Percentiles rank a stretch among this genome's conserved stretches.
These are phyloP conservation scores for Cutaneotrichosporon cavernicola DNA, from an alignment of 1,284 basidiomycete genomes.

Conservation along the genomic window DNA sequence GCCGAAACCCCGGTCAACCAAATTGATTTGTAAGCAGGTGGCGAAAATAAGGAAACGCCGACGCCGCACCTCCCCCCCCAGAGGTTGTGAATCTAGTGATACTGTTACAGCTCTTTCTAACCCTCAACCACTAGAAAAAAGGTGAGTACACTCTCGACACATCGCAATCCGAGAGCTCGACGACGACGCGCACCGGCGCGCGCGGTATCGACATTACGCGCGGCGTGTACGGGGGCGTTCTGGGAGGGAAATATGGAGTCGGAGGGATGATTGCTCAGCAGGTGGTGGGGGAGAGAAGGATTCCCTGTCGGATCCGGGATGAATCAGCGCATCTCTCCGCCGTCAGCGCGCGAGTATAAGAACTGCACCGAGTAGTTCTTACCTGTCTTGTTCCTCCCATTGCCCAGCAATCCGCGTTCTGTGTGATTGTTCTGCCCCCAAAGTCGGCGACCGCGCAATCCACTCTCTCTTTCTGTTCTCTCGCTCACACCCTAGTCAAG, in stretches of 20 bases:
- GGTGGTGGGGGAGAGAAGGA: background rate
- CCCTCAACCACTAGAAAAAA: conserved; percentile 24
- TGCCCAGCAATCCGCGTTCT: background rate
- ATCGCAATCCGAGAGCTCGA: background rate
- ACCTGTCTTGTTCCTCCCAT: background rate
- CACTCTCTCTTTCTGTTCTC: conserved; percentile 1
- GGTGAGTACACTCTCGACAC: conserved; percentile 8
- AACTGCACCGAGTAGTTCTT: background rate
- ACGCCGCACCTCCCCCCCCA: background rate
- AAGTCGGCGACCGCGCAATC: background rate
- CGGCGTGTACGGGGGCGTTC: background rate
- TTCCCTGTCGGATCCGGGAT: background rate
- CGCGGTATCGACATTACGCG: conserved; percentile 3
- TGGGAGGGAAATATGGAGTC: background rate
- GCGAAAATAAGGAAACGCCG: background rate
- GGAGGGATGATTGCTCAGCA: conserved; percentile 11
- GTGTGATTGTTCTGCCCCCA: background rate
- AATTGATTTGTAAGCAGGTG: conserved; percentile 4
- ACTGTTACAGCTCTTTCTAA: conserved; percentile 17
- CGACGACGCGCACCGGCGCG: background rate
- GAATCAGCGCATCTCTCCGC: background rate
- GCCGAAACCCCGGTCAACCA: background rate
- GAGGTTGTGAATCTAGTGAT: conserved; percentile 1
- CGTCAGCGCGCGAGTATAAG: background rate
- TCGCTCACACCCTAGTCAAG: conserved; percentile 40